A percentile compares a stretch with the other conserved stretches of the same genome.
These are phyloP conservation scores for Candida smagusa DNA, from an alignment of 1,139 yeast genomes.

Conservation along the genomic window DNA sequence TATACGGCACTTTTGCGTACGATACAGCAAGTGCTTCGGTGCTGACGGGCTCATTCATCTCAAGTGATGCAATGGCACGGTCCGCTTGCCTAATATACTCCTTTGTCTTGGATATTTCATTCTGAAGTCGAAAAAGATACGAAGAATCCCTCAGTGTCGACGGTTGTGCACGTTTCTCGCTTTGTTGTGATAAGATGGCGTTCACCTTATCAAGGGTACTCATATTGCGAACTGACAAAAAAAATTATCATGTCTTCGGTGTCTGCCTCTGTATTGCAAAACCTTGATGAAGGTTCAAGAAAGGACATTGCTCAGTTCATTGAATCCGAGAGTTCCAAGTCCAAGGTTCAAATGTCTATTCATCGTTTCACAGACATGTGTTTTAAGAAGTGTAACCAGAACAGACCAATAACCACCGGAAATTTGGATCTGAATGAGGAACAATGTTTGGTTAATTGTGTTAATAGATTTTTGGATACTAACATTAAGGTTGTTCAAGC, in stretches of 20 bases:
- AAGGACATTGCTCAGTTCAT: conserved; percentile 73
- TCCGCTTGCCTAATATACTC: conserved; percentile 30
- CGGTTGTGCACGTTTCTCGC: too few relatives aligned
- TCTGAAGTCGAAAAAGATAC: conserved; percentile 25
- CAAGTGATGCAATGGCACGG: conserved; percentile 10
- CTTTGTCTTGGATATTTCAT: conserved; percentile 27
- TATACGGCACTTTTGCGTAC: conserved; percentile 28
- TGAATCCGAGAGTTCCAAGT: conserved; percentile 80
- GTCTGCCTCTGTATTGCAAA: conserved; percentile 57
- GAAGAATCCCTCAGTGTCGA: neutral
- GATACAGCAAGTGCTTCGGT: conserved; percentile 24
- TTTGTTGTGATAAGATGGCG: too few relatives aligned
- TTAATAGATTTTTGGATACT: conserved; percentile 82
- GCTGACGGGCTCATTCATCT: conserved; percentile 1
- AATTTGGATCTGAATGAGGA: conserved; percentile 60
- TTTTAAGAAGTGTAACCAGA: conserved; percentile 76
- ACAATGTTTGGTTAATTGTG: conserved; percentile 73
- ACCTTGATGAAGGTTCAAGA: conserved; percentile 67
- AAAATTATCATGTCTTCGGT: conserved; percentile 49
- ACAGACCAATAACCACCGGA: conserved; percentile 46
- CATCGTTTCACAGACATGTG: conserved; percentile 88
- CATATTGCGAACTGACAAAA: too few relatives aligned
- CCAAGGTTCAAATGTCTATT: conserved; percentile 82
- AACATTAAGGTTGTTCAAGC: conserved; percentile 79
- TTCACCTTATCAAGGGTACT: too few relatives aligned